phyloP scores from a whole-genome alignment of 164 flowering plant genomes.

The Stephania japonica region DNA sequence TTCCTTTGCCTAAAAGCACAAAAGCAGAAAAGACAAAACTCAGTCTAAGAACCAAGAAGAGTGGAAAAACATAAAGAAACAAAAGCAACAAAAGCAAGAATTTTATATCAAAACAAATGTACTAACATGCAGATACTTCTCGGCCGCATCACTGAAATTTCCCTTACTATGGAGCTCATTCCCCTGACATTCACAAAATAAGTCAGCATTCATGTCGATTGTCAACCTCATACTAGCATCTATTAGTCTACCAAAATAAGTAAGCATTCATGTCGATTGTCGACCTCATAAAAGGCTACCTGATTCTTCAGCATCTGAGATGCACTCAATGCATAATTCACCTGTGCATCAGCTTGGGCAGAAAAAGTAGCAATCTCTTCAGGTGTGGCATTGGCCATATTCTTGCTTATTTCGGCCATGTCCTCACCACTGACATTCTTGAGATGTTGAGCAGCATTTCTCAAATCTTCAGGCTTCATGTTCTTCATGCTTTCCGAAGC shows the following conservation, averaged over 20 bases:
- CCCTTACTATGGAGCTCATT: conserved; percentile 85
- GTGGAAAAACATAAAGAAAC: neutral
- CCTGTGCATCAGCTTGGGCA: conserved; percentile 61
- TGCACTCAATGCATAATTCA: conserved; percentile 55
- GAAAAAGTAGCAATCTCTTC: conserved; percentile 84
- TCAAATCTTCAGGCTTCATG: conserved; percentile 81
- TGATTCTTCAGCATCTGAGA: conserved; percentile 83
- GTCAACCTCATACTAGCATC: neutral
- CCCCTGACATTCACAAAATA: conserved; percentile 49
- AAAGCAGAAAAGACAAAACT: conserved; percentile 4
- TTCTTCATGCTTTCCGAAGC: conserved; percentile 90
- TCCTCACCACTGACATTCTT: conserved; percentile 85
- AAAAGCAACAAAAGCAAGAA: conserved; percentile 1
- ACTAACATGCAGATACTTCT: conserved; percentile 79
- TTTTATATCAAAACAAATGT: neutral
- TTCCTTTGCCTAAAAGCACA: conserved; percentile 59
- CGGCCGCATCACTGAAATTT: conserved; percentile 51
- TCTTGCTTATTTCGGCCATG: conserved; percentile 79
- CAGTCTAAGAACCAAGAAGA: neutral
- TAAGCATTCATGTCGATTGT: neutral
- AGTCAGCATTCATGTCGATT: neutral
- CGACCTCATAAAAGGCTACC: conserved; percentile 29
- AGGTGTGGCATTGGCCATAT: conserved; percentile 81
- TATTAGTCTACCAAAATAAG: neutral
- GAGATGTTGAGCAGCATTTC: conserved; percentile 77